A percentile compares a stretch with the other conserved stretches of the same genome.
These are phyloP conservation scores for Hondaea fermentalgiana DNA, from an alignment of 108 stramenopile species.

Conservation along the genomic window DNA sequence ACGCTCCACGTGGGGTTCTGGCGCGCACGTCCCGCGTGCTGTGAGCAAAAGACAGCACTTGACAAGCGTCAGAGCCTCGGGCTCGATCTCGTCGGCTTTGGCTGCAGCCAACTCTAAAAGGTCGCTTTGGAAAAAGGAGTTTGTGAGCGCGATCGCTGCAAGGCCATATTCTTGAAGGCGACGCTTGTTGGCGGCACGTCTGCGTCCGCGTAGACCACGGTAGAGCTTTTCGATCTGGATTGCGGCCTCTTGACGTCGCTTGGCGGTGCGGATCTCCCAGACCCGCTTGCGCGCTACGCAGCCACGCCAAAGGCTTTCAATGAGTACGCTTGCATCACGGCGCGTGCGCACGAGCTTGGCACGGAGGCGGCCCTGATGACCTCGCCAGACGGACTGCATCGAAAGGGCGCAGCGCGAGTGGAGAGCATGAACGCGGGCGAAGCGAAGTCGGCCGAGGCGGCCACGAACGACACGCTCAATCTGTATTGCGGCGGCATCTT, in stretches of 20 bases:
- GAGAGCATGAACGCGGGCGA: background rate
- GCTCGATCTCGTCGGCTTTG: slow-evolving; percentile 9
- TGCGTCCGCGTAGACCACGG: background rate
- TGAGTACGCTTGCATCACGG: background rate
- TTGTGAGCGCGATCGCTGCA: background rate
- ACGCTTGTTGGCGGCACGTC: background rate
- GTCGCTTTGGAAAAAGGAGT: background rate
- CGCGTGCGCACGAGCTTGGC: background rate
- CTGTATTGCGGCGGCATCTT: background rate
- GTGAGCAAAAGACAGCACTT: background rate
- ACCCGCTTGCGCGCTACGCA: background rate
- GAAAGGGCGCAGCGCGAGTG: background rate
- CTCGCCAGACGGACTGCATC: background rate
- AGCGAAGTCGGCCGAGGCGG: background rate
- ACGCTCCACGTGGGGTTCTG: background rate
- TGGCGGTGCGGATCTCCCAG: background rate
- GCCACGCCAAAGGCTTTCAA: background rate
- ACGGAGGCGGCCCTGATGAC: background rate
- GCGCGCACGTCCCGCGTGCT: background rate
- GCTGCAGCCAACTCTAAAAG: background rate
- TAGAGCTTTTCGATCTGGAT: background rate
- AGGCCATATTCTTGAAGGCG: background rate
- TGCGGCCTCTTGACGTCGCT: background rate
- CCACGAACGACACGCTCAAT: background rate
- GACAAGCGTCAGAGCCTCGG: background rate